Evolutionary conservation across 208 protist species (phyloP).

Genomic region (Wallacemonas sp.): DNA sequence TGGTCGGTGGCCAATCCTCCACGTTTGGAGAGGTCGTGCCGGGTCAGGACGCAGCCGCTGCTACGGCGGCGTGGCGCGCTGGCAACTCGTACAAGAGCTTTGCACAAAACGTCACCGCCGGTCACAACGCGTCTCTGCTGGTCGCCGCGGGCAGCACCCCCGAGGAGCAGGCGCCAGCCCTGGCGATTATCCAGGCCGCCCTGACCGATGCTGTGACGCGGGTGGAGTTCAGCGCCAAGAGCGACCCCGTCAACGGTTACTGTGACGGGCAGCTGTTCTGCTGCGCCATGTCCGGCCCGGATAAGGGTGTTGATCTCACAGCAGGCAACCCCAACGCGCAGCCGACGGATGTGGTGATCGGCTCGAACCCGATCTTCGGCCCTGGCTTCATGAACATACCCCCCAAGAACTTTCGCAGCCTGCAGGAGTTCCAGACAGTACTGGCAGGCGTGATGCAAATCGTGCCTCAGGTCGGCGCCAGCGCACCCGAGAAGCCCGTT

Average conservation of each 20-base stretch:
- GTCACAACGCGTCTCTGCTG: conserved; percentile 52
- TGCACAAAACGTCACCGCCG: conserved; percentile 32
- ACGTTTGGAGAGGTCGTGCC: conserved; percentile 7
- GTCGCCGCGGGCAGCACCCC: conserved; percentile 28
- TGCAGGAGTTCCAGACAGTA: conserved; percentile 19
- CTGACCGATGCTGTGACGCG: conserved; percentile 29
- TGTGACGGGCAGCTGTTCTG: conserved; percentile 41
- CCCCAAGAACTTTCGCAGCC: conserved; percentile 17
- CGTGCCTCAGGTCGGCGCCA: conserved; percentile 18
- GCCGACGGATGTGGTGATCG: conserved; percentile 30
- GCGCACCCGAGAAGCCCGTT: conserved; percentile 26
- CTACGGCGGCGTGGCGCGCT: conserved; percentile 14
- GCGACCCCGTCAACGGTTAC: conserved; percentile 32
- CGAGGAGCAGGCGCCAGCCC: conserved; percentile 4
- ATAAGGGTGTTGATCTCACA: conserved; percentile 30
- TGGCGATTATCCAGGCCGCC: conserved; percentile 20
- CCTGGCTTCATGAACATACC: conserved; percentile 50
- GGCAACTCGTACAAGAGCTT: conserved; percentile 20
- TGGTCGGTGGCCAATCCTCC: neutral
- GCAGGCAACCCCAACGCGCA: conserved; percentile 6
- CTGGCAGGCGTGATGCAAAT: conserved; percentile 23
- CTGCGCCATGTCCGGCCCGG: conserved; percentile 30
- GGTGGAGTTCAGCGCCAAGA: conserved; percentile 26
- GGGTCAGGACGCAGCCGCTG: conserved; percentile 2
- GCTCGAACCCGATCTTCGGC: conserved; percentile 59